These are phyloP conservation scores for Phytopythium aichiense DNA, from an alignment of 352 stramenopile genomes.

Conservation along the genomic window DNA sequence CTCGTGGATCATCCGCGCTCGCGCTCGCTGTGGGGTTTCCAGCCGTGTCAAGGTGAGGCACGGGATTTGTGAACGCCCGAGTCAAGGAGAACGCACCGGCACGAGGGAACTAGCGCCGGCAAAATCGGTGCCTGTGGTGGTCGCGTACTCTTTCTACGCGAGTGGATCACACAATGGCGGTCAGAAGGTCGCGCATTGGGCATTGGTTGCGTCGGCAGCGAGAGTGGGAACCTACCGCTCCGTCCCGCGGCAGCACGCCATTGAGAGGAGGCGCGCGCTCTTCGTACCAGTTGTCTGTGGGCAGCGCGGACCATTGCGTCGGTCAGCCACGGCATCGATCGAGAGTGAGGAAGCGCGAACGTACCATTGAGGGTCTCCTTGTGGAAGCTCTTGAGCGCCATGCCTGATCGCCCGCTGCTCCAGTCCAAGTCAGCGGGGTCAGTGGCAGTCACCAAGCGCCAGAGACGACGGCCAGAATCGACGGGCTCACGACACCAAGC, in stretches of 20 bases:
- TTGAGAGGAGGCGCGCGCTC: constrained; percentile 58
- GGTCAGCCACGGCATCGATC: neutral
- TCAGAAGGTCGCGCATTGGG: neutral
- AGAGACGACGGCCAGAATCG: neutral
- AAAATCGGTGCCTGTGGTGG: constrained; percentile 51
- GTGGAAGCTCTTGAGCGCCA: constrained; percentile 82
- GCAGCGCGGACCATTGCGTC: neutral
- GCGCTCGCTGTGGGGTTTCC: constrained; percentile 21
- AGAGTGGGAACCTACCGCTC: constrained; percentile 23
- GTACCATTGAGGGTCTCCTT: constrained; percentile 70
- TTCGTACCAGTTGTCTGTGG: constrained; percentile 81
- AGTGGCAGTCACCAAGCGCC: neutral
- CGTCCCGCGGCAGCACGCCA: constrained; percentile 59
- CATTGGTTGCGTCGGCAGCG: neutral
- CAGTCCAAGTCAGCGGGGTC: neutral
- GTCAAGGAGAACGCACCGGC: constrained; percentile 19
- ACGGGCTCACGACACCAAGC: neutral
- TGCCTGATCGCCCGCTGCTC: constrained; percentile 8
- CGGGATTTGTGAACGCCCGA: neutral
- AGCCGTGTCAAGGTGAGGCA: neutral
- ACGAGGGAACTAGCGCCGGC: constrained; percentile 24
- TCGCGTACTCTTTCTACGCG: constrained; percentile 59
- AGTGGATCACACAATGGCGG: neutral
- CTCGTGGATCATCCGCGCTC: constrained; percentile 55
- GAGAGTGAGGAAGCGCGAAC: neutral